phyloP scores from a whole-genome alignment of 495 filamentous ascomycete species.

The Penicillium canescens region DNA sequence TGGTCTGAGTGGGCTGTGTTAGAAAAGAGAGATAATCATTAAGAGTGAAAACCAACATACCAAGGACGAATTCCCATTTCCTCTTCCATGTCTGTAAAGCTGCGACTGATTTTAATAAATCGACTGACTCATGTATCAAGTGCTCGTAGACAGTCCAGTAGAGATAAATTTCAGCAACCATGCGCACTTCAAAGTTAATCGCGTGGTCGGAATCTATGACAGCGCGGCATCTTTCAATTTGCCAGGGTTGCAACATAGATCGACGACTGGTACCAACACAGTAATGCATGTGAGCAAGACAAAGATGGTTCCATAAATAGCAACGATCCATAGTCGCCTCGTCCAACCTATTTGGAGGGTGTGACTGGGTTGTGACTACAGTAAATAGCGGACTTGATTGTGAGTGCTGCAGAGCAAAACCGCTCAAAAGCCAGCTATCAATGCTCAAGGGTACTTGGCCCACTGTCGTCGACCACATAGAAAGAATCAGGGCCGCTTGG shows the following conservation, averaged over 20 bases:
- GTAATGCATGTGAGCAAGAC: conserved; percentile 47
- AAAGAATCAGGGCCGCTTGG: conserved; percentile 42
- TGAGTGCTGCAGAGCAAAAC: conserved; percentile 45
- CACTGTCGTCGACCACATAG: conserved; percentile 51
- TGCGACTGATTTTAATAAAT: conserved; percentile 33
- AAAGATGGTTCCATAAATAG: conserved; percentile 50
- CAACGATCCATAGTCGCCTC: conserved; percentile 25
- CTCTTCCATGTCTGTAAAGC: conserved; percentile 39
- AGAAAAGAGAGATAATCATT: background rate
- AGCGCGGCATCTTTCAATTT: conserved; percentile 37
- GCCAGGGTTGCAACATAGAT: conserved; percentile 36
- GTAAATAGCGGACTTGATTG: conserved; percentile 39
- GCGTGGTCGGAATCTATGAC: conserved; percentile 39
- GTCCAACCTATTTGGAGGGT: conserved; percentile 7
- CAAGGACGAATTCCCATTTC: conserved; percentile 42
- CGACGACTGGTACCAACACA: conserved; percentile 45
- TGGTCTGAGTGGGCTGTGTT: conserved; percentile 28
- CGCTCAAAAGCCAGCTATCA: conserved; percentile 49
- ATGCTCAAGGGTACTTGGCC: conserved; percentile 47
- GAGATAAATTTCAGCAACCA: conserved; percentile 46
- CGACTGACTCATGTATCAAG: conserved; percentile 21
- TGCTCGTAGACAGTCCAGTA: conserved; percentile 47
- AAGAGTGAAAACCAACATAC: conserved; percentile 17
- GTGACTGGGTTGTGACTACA: conserved; percentile 16
- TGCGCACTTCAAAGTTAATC: conserved; percentile 47